A percentile compares a stretch with the other conserved stretches of the same genome.
These are phyloP conservation scores for Cenococcum geophilum DNA, from an alignment of 495 filamentous ascomycete species.

Conservation along the genomic window DNA sequence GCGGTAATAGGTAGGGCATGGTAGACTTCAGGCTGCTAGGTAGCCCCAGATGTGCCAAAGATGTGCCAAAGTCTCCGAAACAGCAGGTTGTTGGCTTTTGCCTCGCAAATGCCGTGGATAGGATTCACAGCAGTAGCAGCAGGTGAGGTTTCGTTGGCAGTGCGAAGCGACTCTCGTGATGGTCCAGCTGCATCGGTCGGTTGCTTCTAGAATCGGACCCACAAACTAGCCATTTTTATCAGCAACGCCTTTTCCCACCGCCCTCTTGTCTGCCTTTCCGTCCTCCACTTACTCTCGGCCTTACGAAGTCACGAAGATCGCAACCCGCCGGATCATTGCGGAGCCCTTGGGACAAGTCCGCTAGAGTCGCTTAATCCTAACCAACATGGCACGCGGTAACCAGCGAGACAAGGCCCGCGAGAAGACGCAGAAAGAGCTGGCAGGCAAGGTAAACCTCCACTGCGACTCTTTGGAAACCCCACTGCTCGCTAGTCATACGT, in stretches of 20 bases:
- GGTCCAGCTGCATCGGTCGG: neutral
- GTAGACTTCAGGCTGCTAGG: neutral
- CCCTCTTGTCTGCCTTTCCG: neutral
- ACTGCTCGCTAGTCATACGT: neutral
- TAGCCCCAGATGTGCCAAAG: too few relatives aligned
- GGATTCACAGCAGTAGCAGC: neutral
- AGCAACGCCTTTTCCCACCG: neutral
- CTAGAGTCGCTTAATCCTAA: neutral
- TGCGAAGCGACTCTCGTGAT: neutral
- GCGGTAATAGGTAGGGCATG: conserved; percentile 19
- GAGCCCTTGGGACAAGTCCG: neutral
- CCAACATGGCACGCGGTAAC: conserved; percentile 79
- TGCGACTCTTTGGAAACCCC: conserved; percentile 9
- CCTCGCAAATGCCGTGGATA: too few relatives aligned
- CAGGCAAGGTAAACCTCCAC: conserved; percentile 45
- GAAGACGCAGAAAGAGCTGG: conserved; percentile 65
- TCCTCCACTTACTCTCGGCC: conserved; percentile 3
- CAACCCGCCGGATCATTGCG: neutral
- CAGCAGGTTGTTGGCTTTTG: too few relatives aligned
- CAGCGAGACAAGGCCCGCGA: conserved; percentile 85
- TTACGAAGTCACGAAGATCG: neutral
- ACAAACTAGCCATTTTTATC: conserved; percentile 4
- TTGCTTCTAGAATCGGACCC: neutral
- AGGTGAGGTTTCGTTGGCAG: neutral
- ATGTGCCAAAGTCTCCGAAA: too few relatives aligned